Percentiles rank a stretch among this genome's conserved stretches.
Evolutionary conservation across 192 early-diverging fungal species (phyloP).

Genomic region (Gamsiella multidivaricata): DNA sequence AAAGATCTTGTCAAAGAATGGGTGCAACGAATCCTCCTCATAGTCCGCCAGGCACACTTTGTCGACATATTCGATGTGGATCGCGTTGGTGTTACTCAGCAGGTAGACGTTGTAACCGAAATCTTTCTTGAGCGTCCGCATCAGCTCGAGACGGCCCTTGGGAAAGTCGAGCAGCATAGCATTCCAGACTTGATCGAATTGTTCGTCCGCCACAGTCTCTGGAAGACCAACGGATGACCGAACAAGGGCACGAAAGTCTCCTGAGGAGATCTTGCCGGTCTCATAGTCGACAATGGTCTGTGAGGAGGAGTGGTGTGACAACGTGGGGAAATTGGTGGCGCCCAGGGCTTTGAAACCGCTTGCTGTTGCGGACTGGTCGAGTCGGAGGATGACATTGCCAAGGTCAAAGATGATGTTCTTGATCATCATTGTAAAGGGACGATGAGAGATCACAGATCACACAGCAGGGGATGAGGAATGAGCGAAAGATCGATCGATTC

Average conservation of each 20-base stretch:
- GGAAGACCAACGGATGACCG: slow-evolving; percentile 34
- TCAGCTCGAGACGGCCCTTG: slow-evolving; percentile 38
- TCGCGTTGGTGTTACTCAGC: slow-evolving; percentile 49
- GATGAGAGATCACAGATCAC: not conserved
- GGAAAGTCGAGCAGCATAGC: slow-evolving; percentile 51
- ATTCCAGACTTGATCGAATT: slow-evolving; percentile 48
- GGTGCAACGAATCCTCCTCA: slow-evolving; percentile 13
- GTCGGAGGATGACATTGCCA: slow-evolving; percentile 40
- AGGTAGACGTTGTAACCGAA: slow-evolving; percentile 44
- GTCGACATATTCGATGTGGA: slow-evolving; percentile 45
- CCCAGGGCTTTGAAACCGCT: slow-evolving; percentile 27
- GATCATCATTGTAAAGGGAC: slow-evolving; percentile 18
- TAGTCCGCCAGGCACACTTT: slow-evolving; percentile 32
- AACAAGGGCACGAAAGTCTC: slow-evolving; percentile 21
- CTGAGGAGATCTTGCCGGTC: slow-evolving; percentile 37
- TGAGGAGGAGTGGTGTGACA: slow-evolving; percentile 16
- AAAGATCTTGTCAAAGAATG: slow-evolving; percentile 51
- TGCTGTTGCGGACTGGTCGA: slow-evolving; percentile 38
- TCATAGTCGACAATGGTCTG: slow-evolving; percentile 27
- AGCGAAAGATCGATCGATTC: too few species aligned
- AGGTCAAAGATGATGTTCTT: slow-evolving; percentile 52
- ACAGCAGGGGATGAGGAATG: not conserved
- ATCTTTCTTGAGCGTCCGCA: slow-evolving; percentile 35
- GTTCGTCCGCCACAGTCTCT: slow-evolving; percentile 29
- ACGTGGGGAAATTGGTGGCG: slow-evolving; percentile 25